Base-by-base conservation (phyloP, 805 yeast species). In the Pichia rugopelliculosa region DNA sequence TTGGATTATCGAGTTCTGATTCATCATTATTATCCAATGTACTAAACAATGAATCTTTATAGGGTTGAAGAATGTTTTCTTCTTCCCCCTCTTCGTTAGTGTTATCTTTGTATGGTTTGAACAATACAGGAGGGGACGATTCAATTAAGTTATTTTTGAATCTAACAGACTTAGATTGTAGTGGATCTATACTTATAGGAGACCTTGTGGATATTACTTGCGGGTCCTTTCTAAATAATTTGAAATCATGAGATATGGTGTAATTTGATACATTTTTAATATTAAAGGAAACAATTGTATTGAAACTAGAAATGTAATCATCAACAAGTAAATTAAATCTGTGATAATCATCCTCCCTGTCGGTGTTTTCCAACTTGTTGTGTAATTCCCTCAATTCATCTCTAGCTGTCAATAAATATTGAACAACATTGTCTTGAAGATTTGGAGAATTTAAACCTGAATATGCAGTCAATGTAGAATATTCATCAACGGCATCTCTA, bases 141-240 rank as follows among this genome's bases (percentile, higher is more conserved):
- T 57, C 60, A 34, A 53, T 46, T 21, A 58, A 23, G 4, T 51
- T 39, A n/a, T 53, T 55, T 44, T 58, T 58, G 37, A 58, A 58
- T 34, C 61, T 39, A 11, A 58, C 61, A 4, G 57, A 52, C 41
- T 57, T 57, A 7, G 22, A 9, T n/a, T 30, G 34, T n/a, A 30
- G n/a, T 5, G 15, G 34, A n/a, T 30, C 17, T 10, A 8, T n/a
- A 15, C 10, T 7, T 15, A n/a, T n/a, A 30, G 34, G 18, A 15
- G 34, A 3, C 6, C 3, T 2, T 15, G 8, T 3, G n/a, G 34
- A 18, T 6, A 7, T 2, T n/a, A 8, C 9, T n/a, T 1, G 34
- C 10, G 3, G 3, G 15, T 30, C 3, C 8, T 30, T 8, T 30
- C 6, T 30, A 6, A 5, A n/a, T 30, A 30, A 30, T 30, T 30